phyloP scores from a whole-genome alignment of 305 asterid species.

The Fraxinus velutina region DNA sequence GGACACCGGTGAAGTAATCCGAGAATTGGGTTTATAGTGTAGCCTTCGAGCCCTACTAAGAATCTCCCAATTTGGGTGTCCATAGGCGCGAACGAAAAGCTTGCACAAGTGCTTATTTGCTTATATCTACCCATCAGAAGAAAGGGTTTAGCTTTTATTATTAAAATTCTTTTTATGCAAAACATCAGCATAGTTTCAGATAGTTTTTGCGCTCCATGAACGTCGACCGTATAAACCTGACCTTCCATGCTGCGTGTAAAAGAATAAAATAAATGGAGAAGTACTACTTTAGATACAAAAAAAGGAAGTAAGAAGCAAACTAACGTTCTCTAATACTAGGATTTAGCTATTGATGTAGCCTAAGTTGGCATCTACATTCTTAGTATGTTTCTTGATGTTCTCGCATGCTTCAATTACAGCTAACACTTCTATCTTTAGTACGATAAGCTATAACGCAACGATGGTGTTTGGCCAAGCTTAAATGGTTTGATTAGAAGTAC shows the following conservation, averaged over 20 bases:
- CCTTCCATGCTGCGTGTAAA: background rate
- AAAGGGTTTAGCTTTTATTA: background rate
- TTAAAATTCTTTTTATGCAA: no score
- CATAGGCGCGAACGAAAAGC: background rate
- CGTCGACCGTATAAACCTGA: background rate
- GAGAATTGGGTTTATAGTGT: background rate
- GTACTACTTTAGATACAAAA: background rate
- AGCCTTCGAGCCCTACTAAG: background rate
- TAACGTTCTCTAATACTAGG: background rate
- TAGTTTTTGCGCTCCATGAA: no score
- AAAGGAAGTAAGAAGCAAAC: background rate
- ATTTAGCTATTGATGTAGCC: background rate
- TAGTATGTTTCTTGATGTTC: background rate
- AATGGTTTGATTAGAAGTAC: background rate
- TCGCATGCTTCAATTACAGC: background rate
- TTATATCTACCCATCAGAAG: background rate
- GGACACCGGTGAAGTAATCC: background rate
- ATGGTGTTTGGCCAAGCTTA: background rate
- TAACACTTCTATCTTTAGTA: background rate
- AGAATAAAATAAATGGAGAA: background rate
- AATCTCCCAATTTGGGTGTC: background rate
- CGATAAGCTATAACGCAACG: background rate
- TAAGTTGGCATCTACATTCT: background rate
- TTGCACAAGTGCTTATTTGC: background rate
- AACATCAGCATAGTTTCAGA: no score